Evolutionary conservation across 2,329 filamentous ascomycete species (phyloP).

Genomic region (Periconia sp.): DNA sequence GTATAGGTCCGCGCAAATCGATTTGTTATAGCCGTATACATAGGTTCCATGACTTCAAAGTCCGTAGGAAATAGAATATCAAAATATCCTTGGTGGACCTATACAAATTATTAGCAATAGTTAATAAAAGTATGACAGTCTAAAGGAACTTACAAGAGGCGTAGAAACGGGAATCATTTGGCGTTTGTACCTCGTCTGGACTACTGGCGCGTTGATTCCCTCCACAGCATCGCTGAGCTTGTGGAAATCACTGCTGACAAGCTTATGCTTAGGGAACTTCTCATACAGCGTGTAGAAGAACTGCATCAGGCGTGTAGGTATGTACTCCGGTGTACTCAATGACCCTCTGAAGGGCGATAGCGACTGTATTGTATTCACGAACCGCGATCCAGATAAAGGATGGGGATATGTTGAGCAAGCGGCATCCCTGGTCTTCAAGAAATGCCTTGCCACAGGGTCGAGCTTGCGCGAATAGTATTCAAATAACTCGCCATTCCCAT

Average conservation of each 20-base stretch:
- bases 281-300: constrained; percentile 90
- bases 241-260: constrained; percentile 90
- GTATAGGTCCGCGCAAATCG: constrained; percentile 82
- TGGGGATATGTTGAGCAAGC: constrained; percentile 66
- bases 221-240: constrained; percentile 77
- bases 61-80: constrained; percentile 98
- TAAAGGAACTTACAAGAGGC: constrained; percentile 69
- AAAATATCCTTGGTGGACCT: constrained; percentile 98
- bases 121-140: background rate
- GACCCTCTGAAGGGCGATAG: constrained; percentile 72
- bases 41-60: constrained; percentile 84
- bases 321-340: constrained; percentile 83
- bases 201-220: constrained; percentile 89
- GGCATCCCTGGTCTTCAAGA: constrained; percentile 79
- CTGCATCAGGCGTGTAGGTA: constrained; percentile 91
- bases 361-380: constrained; percentile 64
- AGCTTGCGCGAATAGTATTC: constrained; percentile 85
- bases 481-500: constrained; percentile 83
- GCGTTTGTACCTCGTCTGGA: constrained; percentile 89
- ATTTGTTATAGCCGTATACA: constrained; percentile 91
- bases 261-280: constrained; percentile 86
- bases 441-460: constrained; percentile 81
- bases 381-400: constrained; percentile 56
- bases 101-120: constrained; percentile 2
- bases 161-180: constrained; percentile 87